Evolutionary conservation across 2,329 filamentous ascomycete species (phyloP), one percentile per base, ranked within the genome.

Genomic region (Phialophora verrucosa): DNA sequence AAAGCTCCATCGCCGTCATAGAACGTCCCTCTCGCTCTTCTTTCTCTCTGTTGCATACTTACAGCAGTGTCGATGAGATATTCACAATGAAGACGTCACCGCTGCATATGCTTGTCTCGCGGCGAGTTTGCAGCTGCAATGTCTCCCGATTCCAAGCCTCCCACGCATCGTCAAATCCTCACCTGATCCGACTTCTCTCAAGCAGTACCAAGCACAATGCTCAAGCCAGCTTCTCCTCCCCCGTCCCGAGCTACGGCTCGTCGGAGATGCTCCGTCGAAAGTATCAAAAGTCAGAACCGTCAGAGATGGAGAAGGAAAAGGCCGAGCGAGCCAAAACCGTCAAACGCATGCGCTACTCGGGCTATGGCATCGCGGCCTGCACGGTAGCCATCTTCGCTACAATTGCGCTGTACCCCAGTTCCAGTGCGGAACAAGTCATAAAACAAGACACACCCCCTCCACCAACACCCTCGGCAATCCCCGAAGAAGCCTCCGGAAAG

Each of bases 361-460:
- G 63, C 8, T 66, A 64, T 54, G 80, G 80, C 2, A 80, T 82
- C 6, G 74, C 75, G 0, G 71, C 73, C 4, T 80, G 77, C 62
- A 78, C 76, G 8, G 72, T 75, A 2, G 77, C 76, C 25, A 80
- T 81, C 74, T 80, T 79, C 56, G 78, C 75, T 8, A 74, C 78
- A 8, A 77, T 82, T 64, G 51, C 65, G 4, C 60, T 69, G 8
- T 70, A 70, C 38, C 69, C 64, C 17, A 53, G 58, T 38, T 59
- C 63, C 10, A 50, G 67, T 23, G 65, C 71, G 44, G 59, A 68
- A 25, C 50, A 57, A 59, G 32, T 25, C 6, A 76, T 78, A 47
- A 78, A 77, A 56, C 73, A 81, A 56, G 80, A 82, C 49, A 80
- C 78, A 0, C 79, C 80, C 0, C 58, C 73, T 1, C 78, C 78